A percentile compares a stretch with the other conserved stretches of the same genome.
Conservation (phyloP, 1,284 basidiomycete species). For the Apiotrichum brassicae region DNA sequence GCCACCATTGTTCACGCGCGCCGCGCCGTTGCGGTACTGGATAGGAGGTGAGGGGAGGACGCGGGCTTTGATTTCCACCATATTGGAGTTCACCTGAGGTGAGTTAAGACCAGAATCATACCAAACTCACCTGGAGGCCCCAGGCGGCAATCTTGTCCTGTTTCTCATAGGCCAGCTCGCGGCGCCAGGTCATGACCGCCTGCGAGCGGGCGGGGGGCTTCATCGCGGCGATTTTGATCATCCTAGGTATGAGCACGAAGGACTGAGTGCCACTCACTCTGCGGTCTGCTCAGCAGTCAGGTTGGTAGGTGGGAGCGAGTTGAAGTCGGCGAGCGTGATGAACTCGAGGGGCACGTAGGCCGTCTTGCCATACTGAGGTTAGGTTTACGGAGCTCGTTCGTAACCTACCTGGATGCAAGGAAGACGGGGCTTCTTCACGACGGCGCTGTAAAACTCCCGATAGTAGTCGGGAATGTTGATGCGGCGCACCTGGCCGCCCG, state of each 20-base stretch:
- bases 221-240: slow-evolving; percentile 44
- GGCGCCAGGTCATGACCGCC: slow-evolving; percentile 25
- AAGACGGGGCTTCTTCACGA: slow-evolving; percentile 30
- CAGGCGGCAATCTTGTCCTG: slow-evolving; percentile 39
- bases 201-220: slow-evolving; percentile 29
- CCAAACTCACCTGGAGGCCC: slow-evolving; percentile 37
- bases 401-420: slow-evolving; percentile 40
- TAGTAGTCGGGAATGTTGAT: slow-evolving; percentile 43
- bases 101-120: neutral
- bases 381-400: neutral
- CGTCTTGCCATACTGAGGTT: slow-evolving; percentile 33
- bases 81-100: slow-evolving; percentile 31
- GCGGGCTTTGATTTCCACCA: slow-evolving; percentile 42
- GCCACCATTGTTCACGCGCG: slow-evolving; percentile 11
- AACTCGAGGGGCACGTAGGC: slow-evolving; percentile 40
- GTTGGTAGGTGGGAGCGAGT: slow-evolving; percentile 37
- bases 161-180: slow-evolving; percentile 30
- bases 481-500: slow-evolving; percentile 22
- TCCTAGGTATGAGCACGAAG: slow-evolving; percentile 17
- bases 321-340: slow-evolving; percentile 36
- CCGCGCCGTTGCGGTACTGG: slow-evolving; percentile 23
- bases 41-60: slow-evolving; percentile 39
- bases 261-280: slow-evolving; percentile 22
- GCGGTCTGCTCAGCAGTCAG: slow-evolving; percentile 33
- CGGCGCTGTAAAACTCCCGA: slow-evolving; percentile 25